phyloP scores from a whole-genome alignment of 1,284 basidiomycete genomes.

The Apiotrichum laibachii region DNA sequence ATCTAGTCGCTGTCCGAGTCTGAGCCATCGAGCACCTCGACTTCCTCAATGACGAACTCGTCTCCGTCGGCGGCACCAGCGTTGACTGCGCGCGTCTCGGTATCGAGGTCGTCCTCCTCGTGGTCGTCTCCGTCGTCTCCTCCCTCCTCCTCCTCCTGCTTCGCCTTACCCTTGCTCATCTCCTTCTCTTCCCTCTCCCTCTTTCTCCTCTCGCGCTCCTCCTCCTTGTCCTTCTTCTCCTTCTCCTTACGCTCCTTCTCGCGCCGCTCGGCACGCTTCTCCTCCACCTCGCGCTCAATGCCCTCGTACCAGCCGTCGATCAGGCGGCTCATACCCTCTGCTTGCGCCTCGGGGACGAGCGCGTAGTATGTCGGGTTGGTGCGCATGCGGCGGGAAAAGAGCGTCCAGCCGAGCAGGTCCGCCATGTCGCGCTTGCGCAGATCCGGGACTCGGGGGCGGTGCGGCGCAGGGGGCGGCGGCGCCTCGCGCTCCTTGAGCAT shows the following conservation, averaged over 20 bases:
- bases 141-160: neutral
- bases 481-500: slow-evolving; percentile 31
- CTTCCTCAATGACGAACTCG: slow-evolving; percentile 4
- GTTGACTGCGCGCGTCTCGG: neutral
- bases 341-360: slow-evolving; percentile 52
- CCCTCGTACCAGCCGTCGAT: slow-evolving; percentile 57
- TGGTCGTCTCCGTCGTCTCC: neutral
- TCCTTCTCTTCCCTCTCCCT: slow-evolving; percentile 1
- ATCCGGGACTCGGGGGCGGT: slow-evolving; percentile 45
- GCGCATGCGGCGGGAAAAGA: slow-evolving; percentile 66
- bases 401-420: slow-evolving; percentile 77
- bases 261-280: neutral
- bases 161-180: slow-evolving; percentile 1
- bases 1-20: slow-evolving; percentile 5
- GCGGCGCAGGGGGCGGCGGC: slow-evolving; percentile 24
- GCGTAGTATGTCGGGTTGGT: slow-evolving; percentile 89
- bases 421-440: slow-evolving; percentile 66
- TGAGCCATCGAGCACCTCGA: slow-evolving; percentile 1
- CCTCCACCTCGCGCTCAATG: slow-evolving; percentile 4
- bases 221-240: slow-evolving; percentile 2
- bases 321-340: slow-evolving; percentile 65
- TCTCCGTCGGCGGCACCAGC: neutral
- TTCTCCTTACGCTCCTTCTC: neutral
- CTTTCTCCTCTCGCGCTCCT: neutral
- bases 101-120: neutral